Percentiles rank a stretch among this genome's conserved stretches.
phyloP scores from a whole-genome alignment of 805 yeast species.

The Lachancea waltii region DNA sequence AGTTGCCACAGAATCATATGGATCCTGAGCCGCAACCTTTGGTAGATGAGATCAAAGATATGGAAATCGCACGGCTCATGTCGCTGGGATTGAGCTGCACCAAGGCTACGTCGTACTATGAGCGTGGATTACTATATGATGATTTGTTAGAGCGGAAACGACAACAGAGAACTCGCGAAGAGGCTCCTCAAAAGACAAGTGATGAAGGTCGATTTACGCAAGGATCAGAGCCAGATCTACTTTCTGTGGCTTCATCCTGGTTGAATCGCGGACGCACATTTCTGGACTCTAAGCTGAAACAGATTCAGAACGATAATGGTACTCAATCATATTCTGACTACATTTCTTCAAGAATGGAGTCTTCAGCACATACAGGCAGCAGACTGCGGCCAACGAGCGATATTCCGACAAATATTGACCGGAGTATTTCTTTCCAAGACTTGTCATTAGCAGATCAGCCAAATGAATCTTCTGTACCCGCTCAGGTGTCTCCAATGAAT shows the following conservation, averaged over 20 bases:
- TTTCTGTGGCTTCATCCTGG: slow-evolving; percentile 25
- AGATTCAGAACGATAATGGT: slow-evolving; percentile 1
- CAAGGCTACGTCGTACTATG: slow-evolving; percentile 19
- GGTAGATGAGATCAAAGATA: slow-evolving; percentile 31
- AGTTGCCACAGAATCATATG: neutral
- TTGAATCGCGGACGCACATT: slow-evolving; percentile 30
- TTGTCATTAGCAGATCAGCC: too few species aligned
- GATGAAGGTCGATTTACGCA: neutral
- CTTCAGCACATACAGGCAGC: neutral
- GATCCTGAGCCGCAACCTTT: slow-evolving; percentile 8
- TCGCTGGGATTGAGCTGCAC: slow-evolving; percentile 25
- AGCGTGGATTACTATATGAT: slow-evolving; percentile 25
- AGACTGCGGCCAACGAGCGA: too few species aligned
- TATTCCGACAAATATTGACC: too few species aligned
- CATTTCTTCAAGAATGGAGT: neutral
- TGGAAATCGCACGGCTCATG: slow-evolving; percentile 32
- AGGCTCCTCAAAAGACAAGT: neutral
- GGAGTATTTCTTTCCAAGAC: too few species aligned
- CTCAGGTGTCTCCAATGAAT: too few species aligned
- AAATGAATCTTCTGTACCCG: too few species aligned
- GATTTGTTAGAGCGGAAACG: slow-evolving; percentile 8
- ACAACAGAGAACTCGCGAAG: neutral
- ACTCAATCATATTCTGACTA: slow-evolving; percentile 2
- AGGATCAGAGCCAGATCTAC: slow-evolving; percentile 11
- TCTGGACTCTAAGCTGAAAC: slow-evolving; percentile 16